Percentiles rank a stretch among this genome's conserved stretches.
Conservation (phyloP, 495 filamentous ascomycete genomes). For the Aspergillus ostianus region DNA sequence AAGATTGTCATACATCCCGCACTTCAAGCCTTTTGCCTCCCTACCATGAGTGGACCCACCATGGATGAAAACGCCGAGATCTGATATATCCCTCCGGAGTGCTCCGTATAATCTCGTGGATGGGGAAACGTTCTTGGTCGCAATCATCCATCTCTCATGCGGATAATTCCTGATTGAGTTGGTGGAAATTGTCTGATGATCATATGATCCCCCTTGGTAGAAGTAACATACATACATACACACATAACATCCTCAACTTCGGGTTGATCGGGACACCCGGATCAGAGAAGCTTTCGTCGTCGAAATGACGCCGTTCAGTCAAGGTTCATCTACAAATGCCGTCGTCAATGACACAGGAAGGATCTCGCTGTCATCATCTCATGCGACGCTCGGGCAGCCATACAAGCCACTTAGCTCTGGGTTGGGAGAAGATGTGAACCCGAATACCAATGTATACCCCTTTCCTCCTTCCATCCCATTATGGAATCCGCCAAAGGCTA, state of each 20-base stretch:
- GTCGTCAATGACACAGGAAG: not conserved
- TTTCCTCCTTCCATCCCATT: not conserved
- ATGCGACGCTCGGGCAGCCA: no score
- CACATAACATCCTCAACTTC: not conserved
- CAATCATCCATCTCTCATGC: not conserved
- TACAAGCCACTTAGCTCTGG: not conserved
- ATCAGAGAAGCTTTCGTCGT: not conserved
- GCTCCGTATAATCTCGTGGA: not conserved
- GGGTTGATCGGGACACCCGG: not conserved
- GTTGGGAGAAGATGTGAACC: not conserved
- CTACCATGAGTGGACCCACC: conserved; percentile 22
- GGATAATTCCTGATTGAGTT: not conserved
- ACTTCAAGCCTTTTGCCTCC: conserved; percentile 16
- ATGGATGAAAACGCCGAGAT: conserved; percentile 20
- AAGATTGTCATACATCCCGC: conserved; percentile 13
- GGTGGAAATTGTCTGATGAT: not conserved
- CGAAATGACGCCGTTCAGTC: not conserved
- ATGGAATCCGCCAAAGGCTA: not conserved
- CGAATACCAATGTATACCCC: not conserved
- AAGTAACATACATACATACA: not conserved
- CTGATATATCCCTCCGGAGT: conserved; percentile 10
- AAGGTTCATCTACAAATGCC: not conserved
- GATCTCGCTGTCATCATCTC: not conserved
- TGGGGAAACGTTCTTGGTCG: not conserved
- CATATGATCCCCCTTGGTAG: not conserved